Conservation (phyloP, 2,329 filamentous ascomycete species). For the Didymella pinodella region DNA sequence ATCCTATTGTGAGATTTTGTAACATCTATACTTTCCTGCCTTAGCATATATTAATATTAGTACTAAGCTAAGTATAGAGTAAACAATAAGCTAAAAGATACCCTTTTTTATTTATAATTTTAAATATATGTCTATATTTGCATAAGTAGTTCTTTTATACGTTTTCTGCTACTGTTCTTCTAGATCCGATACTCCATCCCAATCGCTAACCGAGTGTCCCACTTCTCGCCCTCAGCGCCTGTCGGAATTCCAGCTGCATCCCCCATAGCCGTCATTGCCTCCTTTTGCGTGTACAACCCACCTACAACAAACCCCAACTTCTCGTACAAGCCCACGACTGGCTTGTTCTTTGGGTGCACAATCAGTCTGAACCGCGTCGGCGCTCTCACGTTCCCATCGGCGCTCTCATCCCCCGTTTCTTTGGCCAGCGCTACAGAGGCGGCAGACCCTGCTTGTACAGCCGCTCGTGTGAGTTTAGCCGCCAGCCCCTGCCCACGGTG, state of each 20-base stretch:
- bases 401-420: not conserved
- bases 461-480: constrained; percentile 2
- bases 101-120: too few relatives aligned
- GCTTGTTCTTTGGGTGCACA: constrained; percentile 3
- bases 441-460: not conserved
- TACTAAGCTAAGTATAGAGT: too few relatives aligned
- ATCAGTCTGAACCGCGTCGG: constrained; percentile 8
- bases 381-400: not conserved
- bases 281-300: constrained; percentile 5
- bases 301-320: constrained; percentile 5
- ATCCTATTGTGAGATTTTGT: too few relatives aligned
- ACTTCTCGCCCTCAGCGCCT: not conserved
- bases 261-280: constrained; percentile 6
- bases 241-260: constrained; percentile 1
- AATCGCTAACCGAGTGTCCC: not conserved
- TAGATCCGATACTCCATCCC: constrained; percentile 1
- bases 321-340: constrained; percentile 2
- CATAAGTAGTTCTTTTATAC: too few relatives aligned
- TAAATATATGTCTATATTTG: too few relatives aligned
- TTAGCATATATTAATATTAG: too few relatives aligned
- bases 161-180: not conserved
- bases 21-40: too few relatives aligned
- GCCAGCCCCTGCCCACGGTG: not conserved
- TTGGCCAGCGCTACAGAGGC: not conserved
- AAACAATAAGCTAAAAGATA: too few relatives aligned